phyloP scores from a whole-genome alignment of 2,329 filamentous ascomycete species.

The Arthrobotrys musiformis region DNA sequence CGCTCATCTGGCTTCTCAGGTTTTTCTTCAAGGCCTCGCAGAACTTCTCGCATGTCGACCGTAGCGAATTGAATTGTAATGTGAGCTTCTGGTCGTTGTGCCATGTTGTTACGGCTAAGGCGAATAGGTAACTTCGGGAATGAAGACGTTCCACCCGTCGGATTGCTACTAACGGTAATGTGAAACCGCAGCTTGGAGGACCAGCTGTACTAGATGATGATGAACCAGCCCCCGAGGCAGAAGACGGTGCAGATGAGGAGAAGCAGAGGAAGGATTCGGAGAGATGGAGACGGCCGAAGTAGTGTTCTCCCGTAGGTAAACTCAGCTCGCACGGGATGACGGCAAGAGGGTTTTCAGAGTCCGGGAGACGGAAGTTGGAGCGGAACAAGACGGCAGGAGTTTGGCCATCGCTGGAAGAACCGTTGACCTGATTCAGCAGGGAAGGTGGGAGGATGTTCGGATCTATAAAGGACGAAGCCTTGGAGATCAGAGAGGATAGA shows the following conservation, averaged over 20 bases:
- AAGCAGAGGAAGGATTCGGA: slow-evolving; percentile 97
- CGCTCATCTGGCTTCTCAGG: slow-evolving; percentile 84
- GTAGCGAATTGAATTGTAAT: slow-evolving; percentile 87
- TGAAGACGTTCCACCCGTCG: slow-evolving; percentile 91
- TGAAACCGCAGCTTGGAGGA: slow-evolving; percentile 77
- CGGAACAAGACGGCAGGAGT: slow-evolving; percentile 74
- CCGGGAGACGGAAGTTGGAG: slow-evolving; percentile 93
- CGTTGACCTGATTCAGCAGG: slow-evolving; percentile 87
- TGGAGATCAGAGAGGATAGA: slow-evolving; percentile 52
- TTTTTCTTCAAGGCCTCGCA: slow-evolving; percentile 95
- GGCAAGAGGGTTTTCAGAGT: slow-evolving; percentile 89
- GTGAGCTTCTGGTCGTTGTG: slow-evolving; percentile 91
- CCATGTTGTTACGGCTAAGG: slow-evolving; percentile 94
- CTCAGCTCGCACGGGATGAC: slow-evolving; percentile 97
- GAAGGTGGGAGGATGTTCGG: slow-evolving; percentile 70
- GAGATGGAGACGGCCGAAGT: slow-evolving; percentile 90
- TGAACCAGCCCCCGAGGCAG: slow-evolving; percentile 78
- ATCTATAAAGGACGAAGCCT: slow-evolving; percentile 56
- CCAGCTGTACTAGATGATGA: slow-evolving; percentile 84
- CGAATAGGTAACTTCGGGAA: slow-evolving; percentile 91
- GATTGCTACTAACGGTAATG: slow-evolving; percentile 89
- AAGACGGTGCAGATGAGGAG: slow-evolving; percentile 90
- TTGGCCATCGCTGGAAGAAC: slow-evolving; percentile 65
- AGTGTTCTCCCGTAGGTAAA: slow-evolving; percentile 85
- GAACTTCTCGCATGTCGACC: slow-evolving; percentile 90